Evolutionary conservation across 2,329 filamentous ascomycete genomes (phyloP).

Genomic region (Cadophora sp.): DNA sequence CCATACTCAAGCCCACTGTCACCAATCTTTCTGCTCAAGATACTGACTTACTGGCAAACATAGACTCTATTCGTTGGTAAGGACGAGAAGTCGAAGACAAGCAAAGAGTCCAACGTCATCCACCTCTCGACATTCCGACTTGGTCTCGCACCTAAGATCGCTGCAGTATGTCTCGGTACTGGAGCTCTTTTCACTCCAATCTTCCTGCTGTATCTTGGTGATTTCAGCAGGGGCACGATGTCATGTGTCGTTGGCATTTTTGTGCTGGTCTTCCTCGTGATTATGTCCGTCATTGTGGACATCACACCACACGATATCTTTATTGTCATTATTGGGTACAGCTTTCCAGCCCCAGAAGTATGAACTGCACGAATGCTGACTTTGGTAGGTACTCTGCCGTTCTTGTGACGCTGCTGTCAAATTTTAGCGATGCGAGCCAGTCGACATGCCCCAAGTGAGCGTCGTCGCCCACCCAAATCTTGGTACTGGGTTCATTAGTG

Average conservation of each 20-base stretch:
- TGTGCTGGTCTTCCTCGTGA: conserved; percentile 14
- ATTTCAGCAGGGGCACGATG: conserved; percentile 16
- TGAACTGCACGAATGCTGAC: not conserved
- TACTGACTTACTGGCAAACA: not conserved
- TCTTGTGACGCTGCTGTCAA: conserved; percentile 6
- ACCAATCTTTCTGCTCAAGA: not conserved
- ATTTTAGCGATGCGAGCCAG: not conserved
- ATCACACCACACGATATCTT: conserved; percentile 25
- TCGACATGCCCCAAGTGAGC: not conserved
- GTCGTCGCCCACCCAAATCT: too few relatives aligned
- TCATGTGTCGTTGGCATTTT: conserved; percentile 22
- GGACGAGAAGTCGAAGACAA: not conserved
- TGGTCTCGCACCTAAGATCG: not conserved
- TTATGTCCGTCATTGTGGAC: conserved; percentile 18
- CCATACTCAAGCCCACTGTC: too few relatives aligned
- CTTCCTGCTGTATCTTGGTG: conserved; percentile 25
- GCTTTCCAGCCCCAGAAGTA: too few relatives aligned
- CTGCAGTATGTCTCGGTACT: conserved; percentile 4
- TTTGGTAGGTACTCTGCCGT: not conserved
- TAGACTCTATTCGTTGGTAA: conserved; percentile 4
- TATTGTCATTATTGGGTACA: conserved; percentile 25
- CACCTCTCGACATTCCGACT: conserved; percentile 5
- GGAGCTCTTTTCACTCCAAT: conserved; percentile 25
- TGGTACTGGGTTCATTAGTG: too few relatives aligned
- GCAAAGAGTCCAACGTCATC: not conserved